phyloP scores from a whole-genome alignment of 2,329 filamentous ascomycete species.

The Lomentospora prolificans region DNA sequence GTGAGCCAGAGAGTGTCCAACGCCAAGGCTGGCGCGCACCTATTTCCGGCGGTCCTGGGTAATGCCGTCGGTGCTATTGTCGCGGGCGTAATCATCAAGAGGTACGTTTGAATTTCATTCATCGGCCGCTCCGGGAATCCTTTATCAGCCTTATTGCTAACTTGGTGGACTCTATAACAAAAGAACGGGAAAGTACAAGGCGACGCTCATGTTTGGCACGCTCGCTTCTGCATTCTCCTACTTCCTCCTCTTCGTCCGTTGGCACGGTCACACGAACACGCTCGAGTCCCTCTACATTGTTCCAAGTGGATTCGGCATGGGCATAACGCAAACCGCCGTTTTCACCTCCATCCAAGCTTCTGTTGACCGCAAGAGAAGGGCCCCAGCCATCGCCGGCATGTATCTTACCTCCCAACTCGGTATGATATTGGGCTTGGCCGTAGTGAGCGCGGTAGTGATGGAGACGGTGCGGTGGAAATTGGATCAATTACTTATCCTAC shows the following conservation, averaged over 20 bases:
- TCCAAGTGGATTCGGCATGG: constrained; percentile 33
- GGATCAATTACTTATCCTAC: constrained; percentile 8
- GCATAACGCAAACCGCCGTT: constrained; percentile 28
- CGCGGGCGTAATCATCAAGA: constrained; percentile 46
- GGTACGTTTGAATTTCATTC: constrained; percentile 17
- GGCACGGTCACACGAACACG: constrained; percentile 48
- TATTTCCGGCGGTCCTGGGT: constrained; percentile 58
- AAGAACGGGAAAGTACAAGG: constrained; percentile 51
- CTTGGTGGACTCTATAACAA: not conserved
- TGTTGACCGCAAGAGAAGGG: constrained; percentile 25
- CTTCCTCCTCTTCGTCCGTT: constrained; percentile 40
- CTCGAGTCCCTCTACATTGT: constrained; percentile 50
- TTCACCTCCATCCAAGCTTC: constrained; percentile 33
- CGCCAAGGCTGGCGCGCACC: constrained; percentile 47
- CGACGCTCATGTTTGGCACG: constrained; percentile 39
- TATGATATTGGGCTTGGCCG: constrained; percentile 27
- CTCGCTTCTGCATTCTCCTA: constrained; percentile 41
- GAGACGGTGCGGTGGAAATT: constrained; percentile 14
- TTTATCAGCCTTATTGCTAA: not conserved
- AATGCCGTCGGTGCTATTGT: constrained; percentile 56
- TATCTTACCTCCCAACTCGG: constrained; percentile 27
- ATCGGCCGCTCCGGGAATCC: not conserved
- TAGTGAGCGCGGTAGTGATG: constrained; percentile 25
- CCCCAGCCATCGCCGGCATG: constrained; percentile 29
- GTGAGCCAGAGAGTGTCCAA: constrained; percentile 48